Evolutionary conservation across 2,329 filamentous ascomycete genomes (phyloP).

Genomic region (Fusarium lyarnte): DNA sequence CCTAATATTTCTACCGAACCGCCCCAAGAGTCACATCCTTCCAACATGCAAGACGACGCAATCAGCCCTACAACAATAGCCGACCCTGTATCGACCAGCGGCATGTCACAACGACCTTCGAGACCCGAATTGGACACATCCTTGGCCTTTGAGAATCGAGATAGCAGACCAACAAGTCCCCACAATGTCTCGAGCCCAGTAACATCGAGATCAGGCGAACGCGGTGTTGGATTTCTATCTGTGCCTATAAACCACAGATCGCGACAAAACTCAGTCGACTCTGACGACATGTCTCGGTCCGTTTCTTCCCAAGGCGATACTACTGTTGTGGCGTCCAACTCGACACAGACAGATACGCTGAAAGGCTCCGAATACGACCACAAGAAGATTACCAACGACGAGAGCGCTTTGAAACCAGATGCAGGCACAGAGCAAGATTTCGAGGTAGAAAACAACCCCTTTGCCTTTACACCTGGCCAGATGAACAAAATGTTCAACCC

Average conservation of each 20-base stretch:
- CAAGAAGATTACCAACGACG: slow-evolving; percentile 69
- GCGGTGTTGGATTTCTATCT: slow-evolving; percentile 66
- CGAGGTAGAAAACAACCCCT: slow-evolving; percentile 79
- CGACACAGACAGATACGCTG: slow-evolving; percentile 55
- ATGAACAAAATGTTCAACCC: slow-evolving; percentile 90
- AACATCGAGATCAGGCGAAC: slow-evolving; percentile 57
- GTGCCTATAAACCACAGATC: slow-evolving; percentile 70
- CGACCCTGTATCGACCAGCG: slow-evolving; percentile 45
- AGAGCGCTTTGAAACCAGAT: slow-evolving; percentile 78
- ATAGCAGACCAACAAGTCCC: slow-evolving; percentile 75
- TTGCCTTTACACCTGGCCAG: slow-evolving; percentile 85
- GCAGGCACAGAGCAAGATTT: slow-evolving; percentile 81
- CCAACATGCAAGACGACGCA: slow-evolving; percentile 52
- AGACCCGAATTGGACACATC: slow-evolving; percentile 60
- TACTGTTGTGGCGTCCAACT: slow-evolving; percentile 60
- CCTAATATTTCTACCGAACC: slow-evolving; percentile 44
- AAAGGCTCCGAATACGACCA: slow-evolving; percentile 53
- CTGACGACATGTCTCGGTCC: slow-evolving; percentile 68
- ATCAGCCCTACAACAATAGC: slow-evolving; percentile 52
- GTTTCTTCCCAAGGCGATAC: slow-evolving; percentile 71
- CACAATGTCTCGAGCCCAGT: slow-evolving; percentile 75
- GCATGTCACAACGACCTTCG: slow-evolving; percentile 36
- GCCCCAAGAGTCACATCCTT: slow-evolving; percentile 40
- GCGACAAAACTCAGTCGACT: slow-evolving; percentile 76
- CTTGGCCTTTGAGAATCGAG: slow-evolving; percentile 72